Evolutionary conservation across 1,139 yeast genomes (phyloP).

Genomic region (Blastobotrys persicus): DNA sequence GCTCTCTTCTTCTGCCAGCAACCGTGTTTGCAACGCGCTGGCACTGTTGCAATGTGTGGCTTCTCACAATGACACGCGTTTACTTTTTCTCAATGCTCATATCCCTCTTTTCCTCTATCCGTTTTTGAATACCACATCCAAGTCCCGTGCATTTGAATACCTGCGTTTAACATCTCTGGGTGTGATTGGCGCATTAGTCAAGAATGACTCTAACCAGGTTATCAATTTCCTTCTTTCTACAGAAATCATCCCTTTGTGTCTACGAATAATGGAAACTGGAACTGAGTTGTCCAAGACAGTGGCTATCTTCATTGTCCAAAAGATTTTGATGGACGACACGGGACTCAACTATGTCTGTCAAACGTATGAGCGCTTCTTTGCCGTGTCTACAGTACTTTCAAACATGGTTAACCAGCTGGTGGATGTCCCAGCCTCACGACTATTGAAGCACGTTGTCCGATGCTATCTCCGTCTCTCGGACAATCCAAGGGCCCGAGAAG

Average conservation of each 20-base stretch:
- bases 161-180: conserved; percentile 89
- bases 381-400: conserved; percentile 84
- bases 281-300: conserved; percentile 94
- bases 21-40: conserved; percentile 92
- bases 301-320: conserved; percentile 92
- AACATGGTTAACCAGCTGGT: conserved; percentile 86
- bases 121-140: conserved; percentile 84
- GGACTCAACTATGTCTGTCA: conserved; percentile 92
- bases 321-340: conserved; percentile 84
- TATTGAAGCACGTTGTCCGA: conserved; percentile 88
- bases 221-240: conserved; percentile 86
- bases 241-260: conserved; percentile 90
- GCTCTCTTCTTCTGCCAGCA: conserved; percentile 81
- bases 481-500: conserved; percentile 85
- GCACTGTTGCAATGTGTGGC: conserved; percentile 96
- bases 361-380: conserved; percentile 89
- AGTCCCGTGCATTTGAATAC: conserved; percentile 91
- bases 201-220: conserved; percentile 94
- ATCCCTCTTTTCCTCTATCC: conserved; percentile 92
- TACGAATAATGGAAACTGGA: conserved; percentile 93
- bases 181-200: conserved; percentile 94
- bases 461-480: conserved; percentile 90
- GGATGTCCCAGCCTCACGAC: conserved; percentile 68
- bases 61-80: conserved; percentile 86
- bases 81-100: conserved; percentile 81